Evolutionary conservation across 768 basidiomycete species (phyloP).

Genomic region (Trametes cingulata): DNA sequence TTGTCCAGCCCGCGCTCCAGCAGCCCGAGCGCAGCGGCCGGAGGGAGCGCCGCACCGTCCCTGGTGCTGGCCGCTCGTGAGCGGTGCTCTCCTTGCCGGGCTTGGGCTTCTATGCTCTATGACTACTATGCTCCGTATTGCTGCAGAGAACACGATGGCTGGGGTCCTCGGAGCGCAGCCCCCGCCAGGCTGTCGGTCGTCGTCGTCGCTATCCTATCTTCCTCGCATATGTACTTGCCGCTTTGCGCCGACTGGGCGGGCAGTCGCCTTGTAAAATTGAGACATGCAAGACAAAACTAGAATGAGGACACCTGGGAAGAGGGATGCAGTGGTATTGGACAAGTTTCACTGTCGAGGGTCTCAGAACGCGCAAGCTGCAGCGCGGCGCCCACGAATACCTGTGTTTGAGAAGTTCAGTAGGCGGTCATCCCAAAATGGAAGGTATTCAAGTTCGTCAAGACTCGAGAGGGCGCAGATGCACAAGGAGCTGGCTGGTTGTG

Average conservation of each 20-base stretch:
- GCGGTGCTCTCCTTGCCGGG: not conserved
- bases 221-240: constrained; percentile 23
- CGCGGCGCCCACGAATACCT: too few species aligned
- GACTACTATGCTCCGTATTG: constrained; percentile 22
- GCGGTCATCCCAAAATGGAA: too few species aligned
- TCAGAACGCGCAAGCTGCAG: too few species aligned
- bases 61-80: constrained; percentile 66
- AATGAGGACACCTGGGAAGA: not conserved
- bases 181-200: constrained; percentile 17
- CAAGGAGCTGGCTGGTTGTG: too few species aligned
- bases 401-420: too few species aligned
- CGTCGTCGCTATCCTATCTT: constrained; percentile 14
- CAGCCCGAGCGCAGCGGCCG: constrained; percentile 70
- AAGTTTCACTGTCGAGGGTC: too few species aligned
- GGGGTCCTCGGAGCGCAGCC: constrained; percentile 14
- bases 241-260: constrained; percentile 12
- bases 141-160: constrained; percentile 11
- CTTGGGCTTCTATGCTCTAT: constrained; percentile 21
- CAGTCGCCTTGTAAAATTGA: constrained; percentile 19
- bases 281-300: constrained; percentile 13
- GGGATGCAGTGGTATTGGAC: too few species aligned
- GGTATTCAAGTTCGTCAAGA: too few species aligned
- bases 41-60: constrained; percentile 77
- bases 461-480: too few species aligned
- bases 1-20: constrained; percentile 64